Evolutionary conservation across 805 yeast genomes (phyloP), one percentile per base, ranked within the genome.

Genomic region (Wickerhamiella spandovensis): DNA sequence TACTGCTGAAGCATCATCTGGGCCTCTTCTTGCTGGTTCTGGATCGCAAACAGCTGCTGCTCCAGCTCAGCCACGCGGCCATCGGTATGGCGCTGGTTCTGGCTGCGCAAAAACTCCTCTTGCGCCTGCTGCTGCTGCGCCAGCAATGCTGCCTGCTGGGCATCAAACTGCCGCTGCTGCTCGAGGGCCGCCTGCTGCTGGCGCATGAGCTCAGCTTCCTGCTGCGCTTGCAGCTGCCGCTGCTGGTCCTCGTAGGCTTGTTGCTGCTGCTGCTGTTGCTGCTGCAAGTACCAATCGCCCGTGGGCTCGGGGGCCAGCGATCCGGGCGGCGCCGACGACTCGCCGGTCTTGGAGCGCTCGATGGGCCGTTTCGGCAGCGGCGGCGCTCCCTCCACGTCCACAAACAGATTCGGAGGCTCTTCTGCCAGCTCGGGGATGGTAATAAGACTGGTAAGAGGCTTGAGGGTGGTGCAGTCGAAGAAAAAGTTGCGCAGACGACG

Each of bases 391-490:
- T 71, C 77, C 46, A 75, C 82, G 42, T 66, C 67, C 7, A 67
- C 66, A 46, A 67, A 66, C 53, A 83, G 70, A 51, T 76, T 74
- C 8, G 90, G 90, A 5, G 87, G 76, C 38, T 71, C 74, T 52
- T 66, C 64, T 0, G 79, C 72, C 51, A 82, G 69, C 55, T 79
- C 75, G 25, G 95, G 95, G 56, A 85, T 79, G 1, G 87, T 81
- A 45, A 89, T 82, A 63, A 89, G 74, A 35, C 89, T 77, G 1
- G 94, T 79, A 60, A 89, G 73, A 59, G 81, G 86, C 63, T 83
- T 82, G 54, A 90, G 78, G 0, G 90, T 78, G 6, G 90, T 82
- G 63, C 95, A 87, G 59, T 89, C 96, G 23, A 90, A 84, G 67
- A 85, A 90, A 58, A 90, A 87, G 58, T 85, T 90, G 61, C 79